phyloP scores from a whole-genome alignment of 768 basidiomycete species.

The Lyophyllum atratum region DNA sequence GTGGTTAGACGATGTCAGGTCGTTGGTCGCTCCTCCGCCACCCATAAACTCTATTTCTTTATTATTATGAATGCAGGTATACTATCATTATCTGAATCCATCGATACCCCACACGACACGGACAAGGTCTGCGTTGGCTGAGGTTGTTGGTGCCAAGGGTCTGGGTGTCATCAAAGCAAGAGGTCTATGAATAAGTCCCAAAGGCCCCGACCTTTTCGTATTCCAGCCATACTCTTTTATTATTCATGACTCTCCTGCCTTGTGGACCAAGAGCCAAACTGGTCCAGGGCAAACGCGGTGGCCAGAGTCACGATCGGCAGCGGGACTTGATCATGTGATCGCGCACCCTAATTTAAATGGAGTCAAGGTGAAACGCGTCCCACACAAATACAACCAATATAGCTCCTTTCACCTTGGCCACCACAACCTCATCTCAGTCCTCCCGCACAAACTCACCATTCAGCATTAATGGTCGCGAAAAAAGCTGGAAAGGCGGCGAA shows the following conservation, averaged over 20 bases:
- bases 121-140: not conserved
- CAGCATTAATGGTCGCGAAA: constrained; percentile 29
- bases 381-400: not conserved
- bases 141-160: not conserved
- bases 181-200: too few relatives aligned
- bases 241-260: too few relatives aligned
- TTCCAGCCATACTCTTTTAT: too few relatives aligned
- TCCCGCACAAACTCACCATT: not conserved
- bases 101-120: not conserved
- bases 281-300: too few relatives aligned
- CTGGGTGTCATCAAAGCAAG: too few relatives aligned
- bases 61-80: not conserved
- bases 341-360: not conserved
- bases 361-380: constrained; percentile 5
- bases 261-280: too few relatives aligned
- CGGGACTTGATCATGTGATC: constrained; percentile 9
- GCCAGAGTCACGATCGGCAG: too few relatives aligned
- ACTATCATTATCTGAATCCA: not conserved
- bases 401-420: not conserved
- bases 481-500: constrained; percentile 31
- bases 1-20: constrained; percentile 9
- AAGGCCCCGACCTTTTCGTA: too few relatives aligned
- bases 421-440: not conserved
- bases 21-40: constrained; percentile 1
- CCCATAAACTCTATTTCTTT: constrained; percentile 1